Evolutionary conservation across 1,139 yeast species (phyloP).

Genomic region (Pichia cactophila): DNA sequence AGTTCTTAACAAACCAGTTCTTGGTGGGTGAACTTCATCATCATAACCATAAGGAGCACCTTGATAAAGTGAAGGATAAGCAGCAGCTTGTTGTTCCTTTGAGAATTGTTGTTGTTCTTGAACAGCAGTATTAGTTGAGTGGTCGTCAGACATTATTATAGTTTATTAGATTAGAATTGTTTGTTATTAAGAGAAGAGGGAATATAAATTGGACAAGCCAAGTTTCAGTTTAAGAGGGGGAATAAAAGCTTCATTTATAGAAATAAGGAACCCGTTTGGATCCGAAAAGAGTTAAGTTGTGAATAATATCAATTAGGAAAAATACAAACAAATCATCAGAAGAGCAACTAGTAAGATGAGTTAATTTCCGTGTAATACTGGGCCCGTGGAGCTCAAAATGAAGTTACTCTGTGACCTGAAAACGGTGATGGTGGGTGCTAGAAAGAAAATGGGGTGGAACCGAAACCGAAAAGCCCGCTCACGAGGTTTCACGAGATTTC

Average conservation of each 20-base stretch:
- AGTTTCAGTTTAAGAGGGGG: not conserved
- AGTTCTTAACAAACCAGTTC: conserved; percentile 28
- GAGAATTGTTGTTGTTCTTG: conserved; percentile 12
- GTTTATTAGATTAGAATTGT: not conserved
- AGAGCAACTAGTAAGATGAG: not conserved
- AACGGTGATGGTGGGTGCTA: not conserved
- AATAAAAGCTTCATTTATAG: not conserved
- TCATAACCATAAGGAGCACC: conserved; percentile 16
- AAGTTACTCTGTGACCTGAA: not conserved
- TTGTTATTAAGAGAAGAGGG: not conserved
- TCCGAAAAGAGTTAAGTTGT: not conserved
- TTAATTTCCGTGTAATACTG: not conserved
- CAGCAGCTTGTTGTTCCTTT: conserved; percentile 4
- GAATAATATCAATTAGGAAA: not conserved
- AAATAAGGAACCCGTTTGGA: not conserved
- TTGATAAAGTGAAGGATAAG: conserved; percentile 12
- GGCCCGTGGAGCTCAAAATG: not conserved
- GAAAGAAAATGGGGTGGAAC: not conserved
- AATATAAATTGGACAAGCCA: not conserved
- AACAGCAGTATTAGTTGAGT: conserved; percentile 22
- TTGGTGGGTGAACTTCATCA: conserved; percentile 23
- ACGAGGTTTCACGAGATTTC: no score
- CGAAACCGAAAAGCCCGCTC: no score
- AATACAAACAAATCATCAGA: not conserved
- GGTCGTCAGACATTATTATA: conserved; percentile 19